Conservation (phyloP, 2,329 filamentous ascomycete species). For the Penicillium paneum region DNA sequence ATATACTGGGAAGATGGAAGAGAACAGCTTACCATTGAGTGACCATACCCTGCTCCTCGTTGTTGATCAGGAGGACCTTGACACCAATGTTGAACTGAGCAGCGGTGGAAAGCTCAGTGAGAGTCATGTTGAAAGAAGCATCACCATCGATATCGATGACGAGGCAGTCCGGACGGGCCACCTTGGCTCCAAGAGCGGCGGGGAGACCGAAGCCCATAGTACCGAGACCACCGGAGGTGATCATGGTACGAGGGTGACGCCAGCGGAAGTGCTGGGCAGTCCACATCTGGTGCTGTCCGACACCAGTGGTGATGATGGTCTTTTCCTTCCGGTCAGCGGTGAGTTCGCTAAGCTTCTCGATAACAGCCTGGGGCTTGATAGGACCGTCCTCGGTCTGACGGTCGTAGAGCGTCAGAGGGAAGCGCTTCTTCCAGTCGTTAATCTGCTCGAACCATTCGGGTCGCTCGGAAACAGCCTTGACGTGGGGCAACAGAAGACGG, state of each 20-base stretch:
- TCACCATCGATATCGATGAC: constrained; percentile 97
- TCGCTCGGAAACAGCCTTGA: constrained; percentile 64
- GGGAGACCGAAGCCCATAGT: constrained; percentile 97
- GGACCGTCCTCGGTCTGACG: constrained; percentile 69
- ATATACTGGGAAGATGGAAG: neutral
- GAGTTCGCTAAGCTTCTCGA: constrained; percentile 83
- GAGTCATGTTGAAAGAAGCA: constrained; percentile 98
- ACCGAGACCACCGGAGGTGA: constrained; percentile 91
- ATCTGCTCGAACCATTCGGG: constrained; percentile 89
- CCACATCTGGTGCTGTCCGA: constrained; percentile 99
- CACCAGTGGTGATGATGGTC: constrained; percentile 88
- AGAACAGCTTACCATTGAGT: constrained; percentile 65
- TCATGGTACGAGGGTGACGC: constrained; percentile 86
- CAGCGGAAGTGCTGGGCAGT: constrained; percentile 94
- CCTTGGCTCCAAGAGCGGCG: constrained; percentile 92
- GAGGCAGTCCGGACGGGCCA: constrained; percentile 73
- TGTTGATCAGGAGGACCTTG: constrained; percentile 93
- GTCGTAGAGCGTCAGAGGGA: constrained; percentile 81
- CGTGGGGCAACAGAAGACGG: constrained; percentile 66
- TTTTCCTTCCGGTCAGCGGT: constrained; percentile 75
- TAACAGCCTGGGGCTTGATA: constrained; percentile 93
- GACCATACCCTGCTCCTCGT: constrained; percentile 98
- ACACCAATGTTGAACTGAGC: constrained; percentile 95
- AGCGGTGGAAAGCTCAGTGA: constrained; percentile 90
- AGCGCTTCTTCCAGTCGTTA: constrained; percentile 82